Evolutionary conservation across 2,329 filamentous ascomycete species (phyloP).

Genomic region (Chaetomiaceae sp.): DNA sequence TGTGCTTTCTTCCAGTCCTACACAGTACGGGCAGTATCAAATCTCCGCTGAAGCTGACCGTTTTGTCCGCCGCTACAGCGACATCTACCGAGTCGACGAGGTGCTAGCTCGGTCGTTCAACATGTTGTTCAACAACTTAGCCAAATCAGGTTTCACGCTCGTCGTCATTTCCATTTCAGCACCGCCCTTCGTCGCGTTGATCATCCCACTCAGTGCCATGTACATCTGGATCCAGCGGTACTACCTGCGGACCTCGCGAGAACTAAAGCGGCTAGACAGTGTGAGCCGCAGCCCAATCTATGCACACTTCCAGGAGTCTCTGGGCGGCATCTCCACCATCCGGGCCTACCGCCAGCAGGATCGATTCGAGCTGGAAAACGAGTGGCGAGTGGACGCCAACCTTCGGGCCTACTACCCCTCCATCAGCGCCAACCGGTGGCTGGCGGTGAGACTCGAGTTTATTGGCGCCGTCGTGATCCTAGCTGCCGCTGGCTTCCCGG

Average conservation of each 20-base stretch:
- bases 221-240: constrained; percentile 96
- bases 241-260: constrained; percentile 91
- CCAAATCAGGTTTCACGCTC: constrained; percentile 74
- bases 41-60: constrained; percentile 24
- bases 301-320: constrained; percentile 95
- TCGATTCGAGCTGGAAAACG: constrained; percentile 86
- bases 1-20: constrained; percentile 7
- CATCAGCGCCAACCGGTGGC: constrained; percentile 89
- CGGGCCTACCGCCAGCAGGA: constrained; percentile 86
- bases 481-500: constrained; percentile 72
- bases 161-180: constrained; percentile 76
- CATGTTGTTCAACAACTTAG: constrained; percentile 80
- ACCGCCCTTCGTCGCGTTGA: constrained; percentile 72
- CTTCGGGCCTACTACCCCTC: constrained; percentile 92
- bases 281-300: constrained; percentile 94
- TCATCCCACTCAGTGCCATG: constrained; percentile 70
- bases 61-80: constrained; percentile 39
- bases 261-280: constrained; percentile 92
- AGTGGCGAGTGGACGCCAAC: constrained; percentile 95
- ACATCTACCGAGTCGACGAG: constrained; percentile 81
- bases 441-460: constrained; percentile 90
- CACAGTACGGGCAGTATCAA: constrained; percentile 10
- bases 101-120: constrained; percentile 95
- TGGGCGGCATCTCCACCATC: constrained; percentile 91
- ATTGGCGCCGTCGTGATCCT: constrained; percentile 93